Evolutionary conservation across 2,329 filamentous ascomycete species (phyloP).

Genomic region (Parafenestella ontariensis): DNA sequence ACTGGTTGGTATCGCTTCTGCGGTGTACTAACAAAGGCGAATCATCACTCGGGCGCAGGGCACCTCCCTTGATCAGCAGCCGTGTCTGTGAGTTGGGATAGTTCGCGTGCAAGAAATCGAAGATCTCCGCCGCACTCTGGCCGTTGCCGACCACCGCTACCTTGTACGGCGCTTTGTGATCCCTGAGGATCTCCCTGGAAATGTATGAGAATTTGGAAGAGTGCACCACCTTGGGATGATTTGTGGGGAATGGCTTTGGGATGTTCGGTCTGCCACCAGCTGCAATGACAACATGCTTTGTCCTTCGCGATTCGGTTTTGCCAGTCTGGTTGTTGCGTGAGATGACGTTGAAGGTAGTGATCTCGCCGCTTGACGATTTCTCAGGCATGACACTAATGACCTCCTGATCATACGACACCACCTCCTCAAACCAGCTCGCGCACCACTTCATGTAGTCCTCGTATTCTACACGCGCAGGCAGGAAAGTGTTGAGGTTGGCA

Average conservation of each 20-base stretch:
- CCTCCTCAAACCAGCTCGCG: conserved; percentile 74
- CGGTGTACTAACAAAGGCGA: conserved; percentile 80
- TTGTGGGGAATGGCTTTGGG: conserved; percentile 71
- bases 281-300: conserved; percentile 74
- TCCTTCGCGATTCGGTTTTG: conserved; percentile 59
- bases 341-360: conserved; percentile 72
- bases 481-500: conserved; percentile 87
- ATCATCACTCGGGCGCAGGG: conserved; percentile 89
- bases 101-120: conserved; percentile 80
- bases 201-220: conserved; percentile 82
- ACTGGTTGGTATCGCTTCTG: neutral
- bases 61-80: conserved; percentile 81
- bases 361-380: conserved; percentile 56
- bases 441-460: conserved; percentile 97
- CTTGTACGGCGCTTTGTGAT: conserved; percentile 66
- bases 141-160: conserved; percentile 88
- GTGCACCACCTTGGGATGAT: conserved; percentile 79
- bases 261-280: conserved; percentile 73
- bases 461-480: conserved; percentile 86
- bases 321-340: conserved; percentile 69
- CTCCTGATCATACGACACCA: conserved; percentile 79
- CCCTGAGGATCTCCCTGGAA: conserved; percentile 65
- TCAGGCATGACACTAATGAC: conserved; percentile 75
- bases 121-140: conserved; percentile 95
- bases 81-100: conserved; percentile 83